Percentiles rank a stretch among this genome's conserved stretches.
These are phyloP conservation scores for Fusarium metavorans DNA, from an alignment of 2,329 filamentous ascomycete genomes.

Conservation along the genomic window DNA sequence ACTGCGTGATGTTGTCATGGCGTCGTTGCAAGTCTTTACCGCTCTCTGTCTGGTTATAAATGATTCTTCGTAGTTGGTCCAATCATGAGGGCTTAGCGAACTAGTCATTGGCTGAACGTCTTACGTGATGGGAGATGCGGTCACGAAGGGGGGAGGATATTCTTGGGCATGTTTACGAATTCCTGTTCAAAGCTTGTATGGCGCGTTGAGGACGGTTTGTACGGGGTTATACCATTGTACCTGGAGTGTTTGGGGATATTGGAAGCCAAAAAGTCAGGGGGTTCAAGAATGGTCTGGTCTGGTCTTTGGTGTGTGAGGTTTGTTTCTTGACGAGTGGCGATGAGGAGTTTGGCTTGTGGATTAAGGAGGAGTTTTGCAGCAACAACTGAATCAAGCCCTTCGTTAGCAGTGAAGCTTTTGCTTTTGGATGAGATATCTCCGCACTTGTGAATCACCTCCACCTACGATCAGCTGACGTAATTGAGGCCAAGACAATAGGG, in stretches of 20 bases:
- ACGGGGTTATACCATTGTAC: constrained; percentile 8
- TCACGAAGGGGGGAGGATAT: constrained; percentile 4
- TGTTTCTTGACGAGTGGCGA: constrained; percentile 36
- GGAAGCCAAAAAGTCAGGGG: constrained; percentile 21
- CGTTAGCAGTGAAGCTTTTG: constrained; percentile 11
- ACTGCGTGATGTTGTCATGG: constrained; percentile 38
- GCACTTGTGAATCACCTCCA: constrained; percentile 26
- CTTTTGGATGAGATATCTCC: constrained; percentile 20
- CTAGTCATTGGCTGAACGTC: constrained; percentile 18
- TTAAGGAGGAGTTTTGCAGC: constrained; percentile 30
- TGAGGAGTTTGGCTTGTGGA: constrained; percentile 39
- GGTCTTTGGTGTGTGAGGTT: constrained; percentile 19
- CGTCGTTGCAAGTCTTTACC: constrained; percentile 20
- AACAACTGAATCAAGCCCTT: constrained; percentile 36
- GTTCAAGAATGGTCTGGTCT: constrained; percentile 27
- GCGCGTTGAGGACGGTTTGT: constrained; percentile 23
- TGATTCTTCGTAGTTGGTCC: constrained; percentile 34
- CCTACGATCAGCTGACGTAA: constrained; percentile 40
- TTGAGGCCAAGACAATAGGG: constrained; percentile 25
- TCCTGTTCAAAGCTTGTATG: constrained; percentile 15
- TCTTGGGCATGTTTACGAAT: constrained; percentile 2
- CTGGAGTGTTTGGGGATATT: constrained; percentile 22
- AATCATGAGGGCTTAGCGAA: neutral
- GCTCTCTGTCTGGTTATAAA: constrained; percentile 20
- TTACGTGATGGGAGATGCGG: constrained; percentile 3